Evolutionary conservation across 257 asterid species (phyloP).

Genomic region (Solanum rostratum): DNA sequence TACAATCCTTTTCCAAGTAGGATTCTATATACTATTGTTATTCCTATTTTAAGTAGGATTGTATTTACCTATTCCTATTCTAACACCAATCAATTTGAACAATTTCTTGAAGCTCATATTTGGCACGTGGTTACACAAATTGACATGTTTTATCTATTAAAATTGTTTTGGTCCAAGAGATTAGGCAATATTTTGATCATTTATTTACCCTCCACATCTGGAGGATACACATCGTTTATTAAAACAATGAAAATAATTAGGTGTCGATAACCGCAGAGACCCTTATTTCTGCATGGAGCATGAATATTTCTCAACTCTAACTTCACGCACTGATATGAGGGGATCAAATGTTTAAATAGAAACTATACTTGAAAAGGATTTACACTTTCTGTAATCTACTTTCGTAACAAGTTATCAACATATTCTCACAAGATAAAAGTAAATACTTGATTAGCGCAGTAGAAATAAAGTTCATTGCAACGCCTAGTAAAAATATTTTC

Average conservation of each 20-base stretch:
- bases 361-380: neutral
- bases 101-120: neutral
- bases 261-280: neutral
- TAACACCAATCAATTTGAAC: neutral
- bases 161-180: neutral
- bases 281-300: neutral
- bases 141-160: neutral
- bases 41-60: too few relatives aligned
- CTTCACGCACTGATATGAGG: neutral
- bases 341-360: neutral
- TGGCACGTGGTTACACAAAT: neutral
- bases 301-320: neutral
- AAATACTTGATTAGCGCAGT: neutral
- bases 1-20: too few relatives aligned
- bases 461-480: neutral
- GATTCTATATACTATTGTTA: too few relatives aligned
- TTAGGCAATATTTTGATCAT: neutral
- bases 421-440: neutral
- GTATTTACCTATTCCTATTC: too few relatives aligned
- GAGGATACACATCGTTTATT: neutral
- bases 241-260: neutral
- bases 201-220: neutral
- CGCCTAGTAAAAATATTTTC: neutral
- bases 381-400: neutral
- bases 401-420: neutral